phyloP scores from a whole-genome alignment of 2,329 filamentous ascomycete species.

The Ascochyta lentis region DNA sequence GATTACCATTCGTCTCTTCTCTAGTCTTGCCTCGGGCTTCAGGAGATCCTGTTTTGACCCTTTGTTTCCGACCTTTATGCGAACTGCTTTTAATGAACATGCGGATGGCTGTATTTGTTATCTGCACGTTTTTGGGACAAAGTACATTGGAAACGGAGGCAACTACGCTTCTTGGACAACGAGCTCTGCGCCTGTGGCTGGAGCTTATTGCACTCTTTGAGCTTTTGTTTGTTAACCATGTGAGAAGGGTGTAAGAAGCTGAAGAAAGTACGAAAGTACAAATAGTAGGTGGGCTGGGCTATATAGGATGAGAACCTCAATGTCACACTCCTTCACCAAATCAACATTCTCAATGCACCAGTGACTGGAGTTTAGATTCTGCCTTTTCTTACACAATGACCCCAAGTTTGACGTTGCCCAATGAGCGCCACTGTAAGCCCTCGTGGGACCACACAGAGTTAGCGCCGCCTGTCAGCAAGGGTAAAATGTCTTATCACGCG shows the following conservation, averaged over 20 bases:
- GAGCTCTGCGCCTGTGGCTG: conserved; percentile 46
- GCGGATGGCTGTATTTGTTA: conserved; percentile 31
- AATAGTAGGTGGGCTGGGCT: conserved; percentile 9
- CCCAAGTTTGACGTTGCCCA: conserved; percentile 12
- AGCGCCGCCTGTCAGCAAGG: conserved; percentile 22
- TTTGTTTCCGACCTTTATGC: conserved; percentile 38
- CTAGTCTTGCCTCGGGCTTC: conserved; percentile 14
- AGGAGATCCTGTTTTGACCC: conserved; percentile 36
- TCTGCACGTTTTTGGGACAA: conserved; percentile 24
- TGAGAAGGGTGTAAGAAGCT: conserved; percentile 16
- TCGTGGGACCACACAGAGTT: conserved; percentile 27
- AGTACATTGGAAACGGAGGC: conserved; percentile 21
- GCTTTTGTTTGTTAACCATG: conserved; percentile 22
- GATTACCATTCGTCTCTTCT: conserved; percentile 43
- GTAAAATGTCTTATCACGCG: conserved; percentile 31
- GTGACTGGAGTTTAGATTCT: background rate
- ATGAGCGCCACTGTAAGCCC: conserved; percentile 23
- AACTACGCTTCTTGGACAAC: conserved; percentile 32
- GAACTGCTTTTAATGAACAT: conserved; percentile 47
- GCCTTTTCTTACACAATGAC: background rate
- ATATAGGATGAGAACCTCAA: conserved; percentile 47
- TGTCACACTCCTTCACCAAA: conserved; percentile 44
- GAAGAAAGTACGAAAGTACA: conserved; percentile 10
- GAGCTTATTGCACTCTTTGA: conserved; percentile 46
- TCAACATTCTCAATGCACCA: background rate